Evolutionary conservation across 352 stramenopile genomes (phyloP).

Genomic region (Phytophthora pseudosyringae): DNA sequence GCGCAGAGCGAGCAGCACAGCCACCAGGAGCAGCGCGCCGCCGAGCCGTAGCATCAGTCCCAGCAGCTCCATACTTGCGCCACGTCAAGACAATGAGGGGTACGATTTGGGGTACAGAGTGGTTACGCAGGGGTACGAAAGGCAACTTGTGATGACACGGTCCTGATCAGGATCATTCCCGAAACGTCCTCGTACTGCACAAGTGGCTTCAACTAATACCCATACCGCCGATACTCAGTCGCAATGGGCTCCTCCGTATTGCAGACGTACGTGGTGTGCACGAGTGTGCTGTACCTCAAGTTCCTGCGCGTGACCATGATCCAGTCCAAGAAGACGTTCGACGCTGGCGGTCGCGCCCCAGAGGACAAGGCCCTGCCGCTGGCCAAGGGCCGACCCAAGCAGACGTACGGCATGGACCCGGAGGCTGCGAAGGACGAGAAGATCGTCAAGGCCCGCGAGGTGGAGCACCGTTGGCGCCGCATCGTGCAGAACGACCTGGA

Average conservation of each 20-base stretch:
- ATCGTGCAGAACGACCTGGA: constrained; percentile 71
- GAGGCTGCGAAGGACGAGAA: constrained; percentile 30
- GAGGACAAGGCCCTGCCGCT: constrained; percentile 57
- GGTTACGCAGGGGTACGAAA: constrained; percentile 27
- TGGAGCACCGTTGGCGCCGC: constrained; percentile 53
- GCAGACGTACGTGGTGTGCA: constrained; percentile 56
- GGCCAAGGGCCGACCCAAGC: constrained; percentile 44
- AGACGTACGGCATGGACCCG: constrained; percentile 47
- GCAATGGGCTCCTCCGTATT: constrained; percentile 39
- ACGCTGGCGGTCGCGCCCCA: constrained; percentile 47
- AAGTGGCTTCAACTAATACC: constrained; percentile 14
- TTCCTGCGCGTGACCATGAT: constrained; percentile 62
- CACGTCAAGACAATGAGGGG: constrained; percentile 15
- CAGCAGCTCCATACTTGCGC: constrained; percentile 36
- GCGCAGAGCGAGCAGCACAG: constrained; percentile 30
- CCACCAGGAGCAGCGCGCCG: constrained; percentile 25
- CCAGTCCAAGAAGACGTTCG: constrained; percentile 59
- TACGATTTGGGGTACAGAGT: constrained; percentile 1
- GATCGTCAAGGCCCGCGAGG: constrained; percentile 41
- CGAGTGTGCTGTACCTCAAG: constrained; percentile 67
- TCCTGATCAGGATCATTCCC: constrained; percentile 14
- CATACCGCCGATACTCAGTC: not conserved
- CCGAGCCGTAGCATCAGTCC: constrained; percentile 21
- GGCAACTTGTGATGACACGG: constrained; percentile 1
- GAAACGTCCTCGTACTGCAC: constrained; percentile 20